Evolutionary conservation across 2,329 filamentous ascomycete species (phyloP).

Genomic region (Apiospora koreana): DNA sequence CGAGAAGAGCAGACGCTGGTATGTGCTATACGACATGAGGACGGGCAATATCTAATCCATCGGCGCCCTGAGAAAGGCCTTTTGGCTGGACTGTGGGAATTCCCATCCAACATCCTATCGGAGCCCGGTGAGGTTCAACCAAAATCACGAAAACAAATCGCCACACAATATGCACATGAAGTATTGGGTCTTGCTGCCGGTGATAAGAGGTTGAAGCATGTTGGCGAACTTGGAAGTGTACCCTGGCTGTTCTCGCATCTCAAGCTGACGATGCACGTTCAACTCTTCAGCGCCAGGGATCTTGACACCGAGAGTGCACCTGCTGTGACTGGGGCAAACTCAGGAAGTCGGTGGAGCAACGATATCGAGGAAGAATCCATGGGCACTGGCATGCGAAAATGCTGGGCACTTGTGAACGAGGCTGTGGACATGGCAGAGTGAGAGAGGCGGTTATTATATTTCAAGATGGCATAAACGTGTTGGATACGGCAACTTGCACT

Average conservation of each 20-base stretch:
- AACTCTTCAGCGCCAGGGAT: conserved; percentile 44
- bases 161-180: conserved; percentile 36
- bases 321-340: conserved; percentile 8
- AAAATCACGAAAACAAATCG: conserved; percentile 36
- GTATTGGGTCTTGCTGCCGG: conserved; percentile 20
- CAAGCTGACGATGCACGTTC: conserved; percentile 58
- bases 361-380: conserved; percentile 53
- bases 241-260: conserved; percentile 61
- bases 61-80: conserved; percentile 55
- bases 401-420: conserved; percentile 48
- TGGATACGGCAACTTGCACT: background rate
- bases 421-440: conserved; percentile 12
- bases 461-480: background rate
- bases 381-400: conserved; percentile 61
- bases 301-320: background rate
- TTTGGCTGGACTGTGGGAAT: conserved; percentile 57
- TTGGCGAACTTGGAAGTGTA: conserved; percentile 49
- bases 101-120: conserved; percentile 47
- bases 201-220: conserved; percentile 29
- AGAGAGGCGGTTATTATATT: background rate
- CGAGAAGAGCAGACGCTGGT: conserved; percentile 55
- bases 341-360: conserved; percentile 36
- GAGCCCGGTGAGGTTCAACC: conserved; percentile 27
- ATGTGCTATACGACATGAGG: conserved; percentile 47
- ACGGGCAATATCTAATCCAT: conserved; percentile 49